Conservation (phyloP, 306 rosid species). For the Pyrus bretschneideri region DNA sequence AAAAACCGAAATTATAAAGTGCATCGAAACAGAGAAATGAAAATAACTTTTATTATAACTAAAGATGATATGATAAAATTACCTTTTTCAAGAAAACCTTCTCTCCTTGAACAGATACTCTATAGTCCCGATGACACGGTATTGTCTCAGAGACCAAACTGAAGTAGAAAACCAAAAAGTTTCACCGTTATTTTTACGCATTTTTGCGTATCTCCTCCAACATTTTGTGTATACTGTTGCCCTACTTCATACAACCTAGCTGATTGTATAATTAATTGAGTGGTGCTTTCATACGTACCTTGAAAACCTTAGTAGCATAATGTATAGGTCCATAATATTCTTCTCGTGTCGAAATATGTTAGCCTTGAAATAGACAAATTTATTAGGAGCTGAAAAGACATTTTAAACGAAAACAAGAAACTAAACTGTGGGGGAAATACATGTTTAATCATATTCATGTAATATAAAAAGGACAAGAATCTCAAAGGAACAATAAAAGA, state of each 20-base stretch:
- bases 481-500: background rate
- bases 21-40: background rate
- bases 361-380: conserved; percentile 54
- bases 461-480: background rate
- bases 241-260: conserved; percentile 4
- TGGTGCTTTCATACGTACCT: conserved; percentile 42
- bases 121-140: conserved; percentile 73
- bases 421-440: background rate
- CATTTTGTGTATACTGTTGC: background rate
- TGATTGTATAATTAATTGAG: background rate
- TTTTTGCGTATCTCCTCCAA: background rate
- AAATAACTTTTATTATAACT: background rate
- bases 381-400: conserved; percentile 8
- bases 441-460: background rate
- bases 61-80: background rate
- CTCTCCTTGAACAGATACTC: conserved; percentile 43
- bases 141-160: conserved; percentile 88
- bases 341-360: conserved; percentile 84
- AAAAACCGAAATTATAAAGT: conserved; percentile 18
- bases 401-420: conserved; percentile 8
- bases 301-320: conserved; percentile 89
- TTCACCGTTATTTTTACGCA: background rate
- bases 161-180: conserved; percentile 16
- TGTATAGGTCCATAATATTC: conserved; percentile 79
- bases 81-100: conserved; percentile 67